These are phyloP conservation scores for Aspergillus sparsus DNA, from an alignment of 495 filamentous ascomycete species.

Conservation along the genomic window DNA sequence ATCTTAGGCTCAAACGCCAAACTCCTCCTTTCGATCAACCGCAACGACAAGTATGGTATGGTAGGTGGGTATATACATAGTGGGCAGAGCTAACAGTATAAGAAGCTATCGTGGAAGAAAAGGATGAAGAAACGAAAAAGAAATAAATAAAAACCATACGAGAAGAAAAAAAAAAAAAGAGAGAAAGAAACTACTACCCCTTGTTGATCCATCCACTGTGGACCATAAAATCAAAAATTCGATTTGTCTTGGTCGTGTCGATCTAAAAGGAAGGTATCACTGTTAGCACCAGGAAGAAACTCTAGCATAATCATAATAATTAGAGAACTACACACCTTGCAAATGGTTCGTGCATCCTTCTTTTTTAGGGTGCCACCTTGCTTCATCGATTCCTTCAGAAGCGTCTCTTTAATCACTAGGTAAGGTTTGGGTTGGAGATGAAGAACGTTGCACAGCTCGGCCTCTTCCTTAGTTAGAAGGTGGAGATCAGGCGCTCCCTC, in stretches of 20 bases:
- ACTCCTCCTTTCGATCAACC: background rate
- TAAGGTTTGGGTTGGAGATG: slow-evolving; percentile 91
- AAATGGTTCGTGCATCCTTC: slow-evolving; percentile 76
- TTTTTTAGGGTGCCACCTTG: slow-evolving; percentile 85
- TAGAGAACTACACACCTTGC: slow-evolving; percentile 49
- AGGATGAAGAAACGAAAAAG: too few species aligned
- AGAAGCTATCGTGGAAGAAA: background rate
- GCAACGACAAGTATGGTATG: background rate
- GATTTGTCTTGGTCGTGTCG: slow-evolving; percentile 62
- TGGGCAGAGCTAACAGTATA: background rate
- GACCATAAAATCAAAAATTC: slow-evolving; percentile 93
- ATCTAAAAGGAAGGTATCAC: slow-evolving; percentile 42
- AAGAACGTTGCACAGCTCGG: slow-evolving; percentile 78
- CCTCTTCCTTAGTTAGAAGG: slow-evolving; percentile 80
- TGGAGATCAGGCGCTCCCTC: slow-evolving; percentile 81
- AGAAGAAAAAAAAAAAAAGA: slow-evolving; percentile 19
- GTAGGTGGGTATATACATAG: too few species aligned
- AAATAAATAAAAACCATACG: slow-evolving; percentile 25
- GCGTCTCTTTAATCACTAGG: slow-evolving; percentile 84
- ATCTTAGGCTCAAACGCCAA: background rate
- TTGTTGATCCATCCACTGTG: slow-evolving; percentile 90
- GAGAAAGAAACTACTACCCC: slow-evolving; percentile 36
- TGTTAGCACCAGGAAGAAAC: background rate
- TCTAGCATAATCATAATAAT: background rate
- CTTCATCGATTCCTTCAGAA: slow-evolving; percentile 86